phyloP scores from a whole-genome alignment of 768 basidiomycete species.

The Trametes cingulata region DNA sequence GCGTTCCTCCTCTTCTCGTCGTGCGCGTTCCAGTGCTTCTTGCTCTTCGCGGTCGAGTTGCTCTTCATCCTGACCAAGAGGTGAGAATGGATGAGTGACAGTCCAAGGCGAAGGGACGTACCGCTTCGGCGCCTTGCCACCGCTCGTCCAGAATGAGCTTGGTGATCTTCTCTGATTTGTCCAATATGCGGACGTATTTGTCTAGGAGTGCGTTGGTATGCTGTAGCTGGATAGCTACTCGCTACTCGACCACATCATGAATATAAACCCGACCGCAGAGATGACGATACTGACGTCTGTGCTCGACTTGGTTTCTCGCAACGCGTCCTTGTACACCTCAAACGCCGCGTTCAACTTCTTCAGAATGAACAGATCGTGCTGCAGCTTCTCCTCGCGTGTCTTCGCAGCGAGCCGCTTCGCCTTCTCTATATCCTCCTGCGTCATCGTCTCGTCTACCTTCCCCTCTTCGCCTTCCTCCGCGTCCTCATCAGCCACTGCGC shows the following conservation, averaged over 20 bases:
- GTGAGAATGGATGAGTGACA: neutral
- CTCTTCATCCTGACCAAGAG: conserved; percentile 55
- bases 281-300: conserved; percentile 53
- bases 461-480: conserved; percentile 17
- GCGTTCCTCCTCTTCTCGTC: conserved; percentile 38
- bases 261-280: neutral
- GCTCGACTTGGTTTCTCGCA: conserved; percentile 62
- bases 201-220: conserved; percentile 75
- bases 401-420: conserved; percentile 33
- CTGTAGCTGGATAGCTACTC: conserved; percentile 63
- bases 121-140: conserved; percentile 75
- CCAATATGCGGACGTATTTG: conserved; percentile 70
- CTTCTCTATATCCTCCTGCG: conserved; percentile 28
- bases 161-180: conserved; percentile 67
- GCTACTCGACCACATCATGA: conserved; percentile 33
- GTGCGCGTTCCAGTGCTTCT: conserved; percentile 41
- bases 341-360: conserved; percentile 74
- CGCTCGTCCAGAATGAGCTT: conserved; percentile 73
- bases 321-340: conserved; percentile 64
- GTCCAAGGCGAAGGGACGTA: conserved; percentile 36
- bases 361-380: conserved; percentile 70
- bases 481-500: conserved; percentile 23
- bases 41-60: conserved; percentile 46
- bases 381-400: conserved; percentile 69
- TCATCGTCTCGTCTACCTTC: conserved; percentile 30